A percentile compares a stretch with the other conserved stretches of the same genome.
Evolutionary conservation across 1,139 yeast genomes (phyloP).

Genomic region (Yamadazyma oceani): DNA sequence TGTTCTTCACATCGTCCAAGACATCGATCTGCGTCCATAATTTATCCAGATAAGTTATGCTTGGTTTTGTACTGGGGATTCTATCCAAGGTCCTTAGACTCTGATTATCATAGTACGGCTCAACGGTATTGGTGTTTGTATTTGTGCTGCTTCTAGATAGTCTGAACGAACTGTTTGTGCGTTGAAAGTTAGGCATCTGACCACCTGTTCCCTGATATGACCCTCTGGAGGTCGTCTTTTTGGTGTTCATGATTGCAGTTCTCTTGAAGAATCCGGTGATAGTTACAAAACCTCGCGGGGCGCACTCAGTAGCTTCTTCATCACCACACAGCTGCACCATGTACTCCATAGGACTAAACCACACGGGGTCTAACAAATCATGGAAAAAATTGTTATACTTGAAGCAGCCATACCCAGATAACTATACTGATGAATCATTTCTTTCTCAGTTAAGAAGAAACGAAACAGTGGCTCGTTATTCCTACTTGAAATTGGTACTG

Average conservation of each 20-base stretch:
- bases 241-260: too few relatives aligned
- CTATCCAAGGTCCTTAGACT: conserved; percentile 43
- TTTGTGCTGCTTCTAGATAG: conserved; percentile 30
- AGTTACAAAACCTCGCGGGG: too few relatives aligned
- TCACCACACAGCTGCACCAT: too few relatives aligned
- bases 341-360: conserved; percentile 1
- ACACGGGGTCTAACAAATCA: conserved; percentile 3
- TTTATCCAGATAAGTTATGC: conserved; percentile 64
- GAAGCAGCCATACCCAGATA: conserved; percentile 86
- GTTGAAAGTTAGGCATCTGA: conserved; percentile 12
- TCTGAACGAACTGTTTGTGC: conserved; percentile 18
- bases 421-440: conserved; percentile 81
- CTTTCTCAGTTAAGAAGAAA: conserved; percentile 76
- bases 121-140: conserved; percentile 15
- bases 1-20: conserved; percentile 71
- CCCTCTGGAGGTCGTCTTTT: too few relatives aligned
- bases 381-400: conserved; percentile 93
- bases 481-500: conserved; percentile 59
- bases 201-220: neutral
- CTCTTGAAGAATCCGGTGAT: too few relatives aligned
- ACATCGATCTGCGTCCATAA: conserved; percentile 90
- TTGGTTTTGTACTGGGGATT: conserved; percentile 49
- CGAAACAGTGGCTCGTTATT: conserved; percentile 68
- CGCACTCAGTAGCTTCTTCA: too few relatives aligned
- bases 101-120: conserved; percentile 20